A percentile compares a stretch with the other conserved stretches of the same genome.
These are phyloP conservation scores for Trametes sanguinea DNA, from an alignment of 768 basidiomycete species.

Conservation along the genomic window DNA sequence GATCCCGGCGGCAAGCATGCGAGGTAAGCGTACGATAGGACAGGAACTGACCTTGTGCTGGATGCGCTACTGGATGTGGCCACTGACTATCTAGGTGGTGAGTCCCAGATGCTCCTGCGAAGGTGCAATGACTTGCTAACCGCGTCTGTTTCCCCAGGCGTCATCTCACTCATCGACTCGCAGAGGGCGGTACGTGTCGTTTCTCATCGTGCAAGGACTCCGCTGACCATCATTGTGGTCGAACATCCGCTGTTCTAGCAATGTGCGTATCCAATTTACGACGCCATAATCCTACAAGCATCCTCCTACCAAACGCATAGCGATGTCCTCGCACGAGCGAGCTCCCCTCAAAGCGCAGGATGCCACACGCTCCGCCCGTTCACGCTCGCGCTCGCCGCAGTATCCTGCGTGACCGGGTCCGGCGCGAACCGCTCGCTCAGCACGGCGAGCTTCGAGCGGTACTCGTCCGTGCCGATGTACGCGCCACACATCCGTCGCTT, in stretches of 20 bases:
- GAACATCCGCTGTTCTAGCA: too few relatives aligned
- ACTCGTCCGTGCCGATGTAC: constrained; percentile 92
- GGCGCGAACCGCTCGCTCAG: constrained; percentile 59
- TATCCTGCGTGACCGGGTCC: constrained; percentile 25
- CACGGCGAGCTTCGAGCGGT: constrained; percentile 73
- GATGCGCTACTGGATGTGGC: too few relatives aligned
- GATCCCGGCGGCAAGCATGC: too few relatives aligned
- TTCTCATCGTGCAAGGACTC: too few relatives aligned
- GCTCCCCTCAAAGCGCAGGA: constrained; percentile 41
- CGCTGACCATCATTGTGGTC: too few relatives aligned
- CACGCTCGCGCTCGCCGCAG: constrained; percentile 25
- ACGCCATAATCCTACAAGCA: too few relatives aligned
- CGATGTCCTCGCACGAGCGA: background rate
- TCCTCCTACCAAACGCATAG: background rate
- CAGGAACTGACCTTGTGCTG: too few relatives aligned
- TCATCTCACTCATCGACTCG: background rate
- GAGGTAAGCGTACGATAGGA: too few relatives aligned
- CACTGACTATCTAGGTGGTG: background rate
- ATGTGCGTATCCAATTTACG: too few relatives aligned
- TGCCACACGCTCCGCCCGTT: constrained; percentile 62
- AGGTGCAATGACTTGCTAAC: constrained; percentile 2
- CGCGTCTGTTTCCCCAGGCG: background rate
- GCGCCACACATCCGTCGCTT: constrained; percentile 94
- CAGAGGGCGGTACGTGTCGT: too few relatives aligned
- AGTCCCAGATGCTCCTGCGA: background rate